phyloP scores from a whole-genome alignment of 2,329 filamentous ascomycete genomes.

The Oidium heveae region DNA sequence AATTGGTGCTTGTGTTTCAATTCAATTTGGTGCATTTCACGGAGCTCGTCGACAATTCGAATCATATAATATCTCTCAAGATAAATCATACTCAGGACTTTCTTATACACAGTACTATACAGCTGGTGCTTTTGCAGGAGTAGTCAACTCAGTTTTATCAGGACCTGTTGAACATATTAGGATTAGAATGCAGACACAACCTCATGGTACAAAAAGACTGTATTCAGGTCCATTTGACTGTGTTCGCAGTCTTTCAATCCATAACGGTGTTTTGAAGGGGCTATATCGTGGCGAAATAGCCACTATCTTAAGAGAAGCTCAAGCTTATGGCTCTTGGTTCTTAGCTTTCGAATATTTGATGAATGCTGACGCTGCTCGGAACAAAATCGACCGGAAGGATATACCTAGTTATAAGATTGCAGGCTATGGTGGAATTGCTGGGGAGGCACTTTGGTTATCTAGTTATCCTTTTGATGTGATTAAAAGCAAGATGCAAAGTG shows the following conservation, averaged over 20 bases:
- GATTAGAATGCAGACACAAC: constrained; percentile 88
- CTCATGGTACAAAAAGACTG: constrained; percentile 54
- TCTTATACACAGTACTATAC: constrained; percentile 72
- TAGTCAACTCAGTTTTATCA: constrained; percentile 73
- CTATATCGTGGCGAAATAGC: constrained; percentile 75
- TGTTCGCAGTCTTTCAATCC: constrained; percentile 51
- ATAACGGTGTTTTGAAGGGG: constrained; percentile 41
- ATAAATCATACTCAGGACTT: constrained; percentile 22
- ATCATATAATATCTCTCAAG: constrained; percentile 32
- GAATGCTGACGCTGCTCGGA: constrained; percentile 64
- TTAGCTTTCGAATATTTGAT: constrained; percentile 87
- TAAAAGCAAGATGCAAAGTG: constrained; percentile 99
- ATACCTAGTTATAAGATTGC: constrained; percentile 71
- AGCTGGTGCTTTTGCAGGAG: constrained; percentile 72
- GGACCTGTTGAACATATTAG: constrained; percentile 90
- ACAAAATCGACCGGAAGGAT: constrained; percentile 47
- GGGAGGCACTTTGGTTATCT: constrained; percentile 76
- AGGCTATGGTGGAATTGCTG: constrained; percentile 74
- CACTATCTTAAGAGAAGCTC: constrained; percentile 67
- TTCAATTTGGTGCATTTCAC: constrained; percentile 96
- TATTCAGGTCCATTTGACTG: constrained; percentile 79
- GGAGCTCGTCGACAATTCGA: constrained; percentile 72
- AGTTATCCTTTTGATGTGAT: constrained; percentile 94
- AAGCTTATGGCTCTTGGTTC: constrained; percentile 94
- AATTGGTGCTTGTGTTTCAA: constrained; percentile 91